A percentile compares a stretch with the other conserved stretches of the same genome.
Conservation (phyloP, 1,139 yeast genomes). For the Geotrichum klebahnii region DNA sequence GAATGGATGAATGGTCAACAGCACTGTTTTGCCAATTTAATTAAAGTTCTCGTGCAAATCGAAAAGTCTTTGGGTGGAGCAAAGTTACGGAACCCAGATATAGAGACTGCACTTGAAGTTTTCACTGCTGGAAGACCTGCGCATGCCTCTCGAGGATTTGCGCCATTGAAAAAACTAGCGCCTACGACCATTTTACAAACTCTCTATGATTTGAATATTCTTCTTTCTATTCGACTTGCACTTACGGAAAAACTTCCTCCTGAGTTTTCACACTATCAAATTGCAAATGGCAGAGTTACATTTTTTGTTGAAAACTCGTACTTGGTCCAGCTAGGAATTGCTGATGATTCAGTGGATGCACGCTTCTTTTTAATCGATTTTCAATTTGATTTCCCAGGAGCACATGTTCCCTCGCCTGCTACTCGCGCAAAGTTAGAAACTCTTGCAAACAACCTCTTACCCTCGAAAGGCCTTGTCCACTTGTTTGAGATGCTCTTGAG, state of each 20-base stretch:
- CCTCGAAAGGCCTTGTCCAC: constrained; percentile 52
- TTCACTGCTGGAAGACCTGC: constrained; percentile 73
- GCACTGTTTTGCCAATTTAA: constrained; percentile 60
- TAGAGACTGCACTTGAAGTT: constrained; percentile 82
- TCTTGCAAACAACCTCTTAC: constrained; percentile 54
- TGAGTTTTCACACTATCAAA: constrained; percentile 56
- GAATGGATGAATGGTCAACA: constrained; percentile 85
- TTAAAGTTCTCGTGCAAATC: constrained; percentile 55
- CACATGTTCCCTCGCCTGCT: constrained; percentile 35
- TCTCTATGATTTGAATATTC: constrained; percentile 64
- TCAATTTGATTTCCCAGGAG: constrained; percentile 46
- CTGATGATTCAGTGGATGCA: constrained; percentile 55
- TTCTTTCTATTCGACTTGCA: constrained; percentile 72
- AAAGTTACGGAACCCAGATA: constrained; percentile 82
- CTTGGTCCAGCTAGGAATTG: constrained; percentile 65
- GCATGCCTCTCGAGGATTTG: constrained; percentile 60
- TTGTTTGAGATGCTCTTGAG: constrained; percentile 65
- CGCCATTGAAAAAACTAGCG: constrained; percentile 50
- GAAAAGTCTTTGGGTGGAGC: constrained; percentile 75
- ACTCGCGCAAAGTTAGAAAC: constrained; percentile 51
- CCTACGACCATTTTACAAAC: constrained; percentile 59
- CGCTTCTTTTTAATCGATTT: constrained; percentile 76
- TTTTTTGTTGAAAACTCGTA: constrained; percentile 65
- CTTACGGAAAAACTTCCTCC: constrained; percentile 57
- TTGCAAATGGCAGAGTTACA: constrained; percentile 72